Percentiles rank a stretch among this genome's conserved stretches.
phyloP scores from a whole-genome alignment of 768 basidiomycete species.

The Cyathus striatus region DNA sequence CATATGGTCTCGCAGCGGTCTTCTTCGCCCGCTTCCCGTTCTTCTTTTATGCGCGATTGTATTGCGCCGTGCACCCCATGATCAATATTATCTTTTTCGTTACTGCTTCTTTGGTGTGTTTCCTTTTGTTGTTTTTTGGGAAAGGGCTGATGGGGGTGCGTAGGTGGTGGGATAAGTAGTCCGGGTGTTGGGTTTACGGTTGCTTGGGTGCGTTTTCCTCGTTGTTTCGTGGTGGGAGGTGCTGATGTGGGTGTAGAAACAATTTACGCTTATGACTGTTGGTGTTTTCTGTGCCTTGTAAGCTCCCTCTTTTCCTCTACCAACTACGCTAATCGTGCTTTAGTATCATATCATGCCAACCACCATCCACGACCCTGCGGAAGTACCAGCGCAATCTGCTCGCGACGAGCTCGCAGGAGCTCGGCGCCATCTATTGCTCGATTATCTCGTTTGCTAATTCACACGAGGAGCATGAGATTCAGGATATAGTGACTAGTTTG shows the following conservation, averaged over 20 bases:
- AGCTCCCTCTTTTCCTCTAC: conserved; percentile 11
- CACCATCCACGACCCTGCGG: conserved; percentile 73
- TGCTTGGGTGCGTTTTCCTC: conserved; percentile 54
- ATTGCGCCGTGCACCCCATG: conserved; percentile 71
- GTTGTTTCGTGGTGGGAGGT: background rate
- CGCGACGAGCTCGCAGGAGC: conserved; percentile 59
- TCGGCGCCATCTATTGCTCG: conserved; percentile 72
- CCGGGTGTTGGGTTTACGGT: conserved; percentile 60
- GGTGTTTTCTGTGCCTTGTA: conserved; percentile 81
- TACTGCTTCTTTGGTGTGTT: conserved; percentile 52
- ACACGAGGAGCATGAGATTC: conserved; percentile 42
- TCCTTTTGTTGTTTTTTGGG: background rate
- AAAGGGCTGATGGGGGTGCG: background rate
- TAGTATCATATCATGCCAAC: conserved; percentile 62
- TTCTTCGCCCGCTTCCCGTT: conserved; percentile 68
- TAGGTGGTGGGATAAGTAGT: conserved; percentile 66
- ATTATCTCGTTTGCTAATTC: conserved; percentile 69
- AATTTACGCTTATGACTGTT: conserved; percentile 62
- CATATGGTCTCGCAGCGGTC: conserved; percentile 68
- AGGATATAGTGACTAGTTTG: conserved; percentile 57
- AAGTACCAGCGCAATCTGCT: conserved; percentile 67
- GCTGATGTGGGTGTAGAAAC: conserved; percentile 32
- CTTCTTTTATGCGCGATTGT: conserved; percentile 64
- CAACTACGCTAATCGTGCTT: background rate
- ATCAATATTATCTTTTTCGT: conserved; percentile 67